Evolutionary conservation across 1,284 basidiomycete species (phyloP), one percentile per base, ranked within the genome.

Genomic region (Macrocystidia cucumis): DNA sequence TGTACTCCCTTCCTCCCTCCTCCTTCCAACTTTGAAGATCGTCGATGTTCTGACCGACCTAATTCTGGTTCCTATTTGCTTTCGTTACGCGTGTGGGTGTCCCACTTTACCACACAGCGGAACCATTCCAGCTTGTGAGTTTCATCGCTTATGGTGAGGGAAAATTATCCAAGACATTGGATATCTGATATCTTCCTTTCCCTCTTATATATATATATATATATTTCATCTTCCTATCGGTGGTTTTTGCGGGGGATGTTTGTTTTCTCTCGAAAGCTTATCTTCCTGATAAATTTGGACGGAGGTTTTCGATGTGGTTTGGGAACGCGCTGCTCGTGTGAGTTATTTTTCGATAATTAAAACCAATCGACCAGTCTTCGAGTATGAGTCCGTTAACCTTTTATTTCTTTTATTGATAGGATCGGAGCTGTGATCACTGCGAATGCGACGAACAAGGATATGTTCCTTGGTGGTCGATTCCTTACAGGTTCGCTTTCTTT

Each of bases 401-500:
- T 14, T 5, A 37, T 8, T 9, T 9, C 21, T 13, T 25, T n/a
- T 35, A n/a, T n/a, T n/a, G n/a, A n/a, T n/a, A 69, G 66, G 21
- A 44, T 58, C 18, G 72, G 71, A n/a, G 70, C 71, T 0, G 42
- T 67, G 22, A 46, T 74, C 22, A 67, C 68, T 9, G 69, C 67
- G n/a, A 68, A 67, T 38, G 60, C 70, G 0, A 61, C 41, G 31
- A 54, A 45, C 35, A 58, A 56, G 40, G 48, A 52, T 18, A 67
- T 61, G 54, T 69, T 74, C 44, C 59, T 74, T 24, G 69, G 59
- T 9, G 71, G 71, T 20, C 63, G 72, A 9, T 74, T 67, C 48
- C 46, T 72, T 25, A 72, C 69, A n/a, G 68, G 67, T 60, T 25
- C 9, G n/a, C n/a, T n/a, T n/a, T n/a, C n/a, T n/a, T n/a, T n/a